Conservation (phyloP, 1,284 basidiomycete genomes). For the Fomitiporia mediterranea region DNA sequence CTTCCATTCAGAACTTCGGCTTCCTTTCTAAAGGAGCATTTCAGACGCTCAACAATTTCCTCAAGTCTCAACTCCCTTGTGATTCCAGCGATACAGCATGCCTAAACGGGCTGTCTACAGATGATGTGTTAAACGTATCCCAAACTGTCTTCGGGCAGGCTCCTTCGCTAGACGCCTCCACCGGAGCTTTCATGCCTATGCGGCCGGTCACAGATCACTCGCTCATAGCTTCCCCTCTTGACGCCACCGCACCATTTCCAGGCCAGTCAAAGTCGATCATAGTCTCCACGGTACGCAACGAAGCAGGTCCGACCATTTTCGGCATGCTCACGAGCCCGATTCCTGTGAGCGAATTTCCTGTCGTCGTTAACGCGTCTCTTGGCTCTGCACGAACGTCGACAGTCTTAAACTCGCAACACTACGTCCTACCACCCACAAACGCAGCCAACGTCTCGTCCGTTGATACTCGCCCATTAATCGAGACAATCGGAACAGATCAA, state of each 20-base stretch:
- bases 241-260: slow-evolving; percentile 52
- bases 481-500: slow-evolving; percentile 63
- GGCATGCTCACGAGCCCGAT: slow-evolving; percentile 36
- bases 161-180: slow-evolving; percentile 42
- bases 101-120: slow-evolving; percentile 44
- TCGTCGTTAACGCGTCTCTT: slow-evolving; percentile 42
- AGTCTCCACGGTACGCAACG: slow-evolving; percentile 62
- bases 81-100: slow-evolving; percentile 44
- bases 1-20: slow-evolving; percentile 66
- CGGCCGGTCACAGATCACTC: slow-evolving; percentile 55
- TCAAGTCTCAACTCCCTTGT: slow-evolving; percentile 50
- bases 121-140: slow-evolving; percentile 49
- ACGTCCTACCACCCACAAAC: slow-evolving; percentile 33
- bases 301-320: slow-evolving; percentile 62
- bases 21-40: slow-evolving; percentile 58
- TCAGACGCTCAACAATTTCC: slow-evolving; percentile 46
- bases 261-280: slow-evolving; percentile 59
- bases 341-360: slow-evolving; percentile 37
- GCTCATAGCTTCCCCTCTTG: slow-evolving; percentile 54
- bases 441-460: slow-evolving; percentile 29
- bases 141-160: slow-evolving; percentile 39
- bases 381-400: slow-evolving; percentile 42
- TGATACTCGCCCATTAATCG: slow-evolving; percentile 53
- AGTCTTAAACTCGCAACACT: slow-evolving; percentile 47
- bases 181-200: slow-evolving; percentile 53